These are phyloP conservation scores for Quaeritorhiza haematococci DNA, from an alignment of 371 early-diverging fungal genomes.

Conservation along the genomic window DNA sequence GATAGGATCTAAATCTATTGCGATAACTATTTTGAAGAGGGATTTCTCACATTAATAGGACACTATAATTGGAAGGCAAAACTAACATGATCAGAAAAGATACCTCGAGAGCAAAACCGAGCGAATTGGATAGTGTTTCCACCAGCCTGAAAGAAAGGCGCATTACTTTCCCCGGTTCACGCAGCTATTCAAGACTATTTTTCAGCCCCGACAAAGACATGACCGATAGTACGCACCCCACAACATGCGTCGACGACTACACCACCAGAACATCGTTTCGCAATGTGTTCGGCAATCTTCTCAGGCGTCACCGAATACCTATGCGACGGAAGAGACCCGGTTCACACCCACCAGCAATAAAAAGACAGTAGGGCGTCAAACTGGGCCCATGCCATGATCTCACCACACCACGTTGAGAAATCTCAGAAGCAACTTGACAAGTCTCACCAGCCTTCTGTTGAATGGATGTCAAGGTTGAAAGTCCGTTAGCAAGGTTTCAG, in stretches of 20 bases:
- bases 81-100: neutral
- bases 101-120: conserved; percentile 66
- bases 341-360: too few species aligned
- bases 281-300: conserved; percentile 77
- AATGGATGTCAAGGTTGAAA: conserved; percentile 1
- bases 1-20: conserved; percentile 84
- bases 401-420: too few species aligned
- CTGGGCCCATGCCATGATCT: too few species aligned
- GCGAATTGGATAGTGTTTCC: conserved; percentile 97
- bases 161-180: neutral
- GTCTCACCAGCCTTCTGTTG: too few species aligned
- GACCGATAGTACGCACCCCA: conserved; percentile 48
- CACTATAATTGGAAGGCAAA: neutral
- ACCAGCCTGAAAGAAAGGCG: conserved; percentile 56
- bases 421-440: too few species aligned
- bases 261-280: conserved; percentile 54
- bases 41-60: conserved; percentile 1
- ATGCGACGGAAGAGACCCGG: too few species aligned
- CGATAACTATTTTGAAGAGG: conserved; percentile 60
- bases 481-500: conserved; percentile 1
- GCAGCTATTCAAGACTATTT: neutral
- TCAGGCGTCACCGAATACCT: conserved; percentile 98
- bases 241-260: conserved; percentile 89
- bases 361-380: too few species aligned
- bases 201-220: neutral